Evolutionary conservation across 2,329 filamentous ascomycete species (phyloP).

Genomic region (Colletotrichum tabaci): DNA sequence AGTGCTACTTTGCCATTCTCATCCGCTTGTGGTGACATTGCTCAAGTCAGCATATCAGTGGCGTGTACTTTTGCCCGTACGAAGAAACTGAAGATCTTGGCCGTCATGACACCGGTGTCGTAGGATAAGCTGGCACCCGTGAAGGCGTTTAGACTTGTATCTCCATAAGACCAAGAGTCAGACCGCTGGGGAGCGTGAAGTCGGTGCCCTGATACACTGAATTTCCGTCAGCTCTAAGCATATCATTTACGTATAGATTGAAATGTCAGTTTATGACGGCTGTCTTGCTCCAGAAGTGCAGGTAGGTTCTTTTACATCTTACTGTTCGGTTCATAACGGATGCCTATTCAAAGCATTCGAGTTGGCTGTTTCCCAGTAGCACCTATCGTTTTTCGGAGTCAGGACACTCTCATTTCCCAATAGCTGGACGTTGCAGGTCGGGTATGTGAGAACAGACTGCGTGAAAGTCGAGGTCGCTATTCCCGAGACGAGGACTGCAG

Average conservation of each 20-base stretch:
- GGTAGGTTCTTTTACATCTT: not conserved
- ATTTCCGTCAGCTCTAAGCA: constrained; percentile 1
- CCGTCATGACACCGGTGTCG: constrained; percentile 7
- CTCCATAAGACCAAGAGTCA: constrained; percentile 1
- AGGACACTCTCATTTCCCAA: not conserved
- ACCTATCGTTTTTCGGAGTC: not conserved
- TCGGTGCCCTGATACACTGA: not conserved
- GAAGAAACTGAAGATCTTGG: constrained; percentile 26
- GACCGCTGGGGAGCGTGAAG: constrained; percentile 16
- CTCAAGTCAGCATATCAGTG: constrained; percentile 27
- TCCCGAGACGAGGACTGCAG: constrained; percentile 36
- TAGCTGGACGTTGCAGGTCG: constrained; percentile 1
- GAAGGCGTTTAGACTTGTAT: constrained; percentile 15
- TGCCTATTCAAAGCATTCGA: constrained; percentile 1
- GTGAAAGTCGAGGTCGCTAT: constrained; percentile 42
- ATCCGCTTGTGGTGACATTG: constrained; percentile 9
- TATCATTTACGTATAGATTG: not conserved
- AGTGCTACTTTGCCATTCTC: too few species aligned
- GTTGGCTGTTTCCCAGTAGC: constrained; percentile 27
- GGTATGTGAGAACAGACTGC: constrained; percentile 39
- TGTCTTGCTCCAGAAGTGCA: accelerated
- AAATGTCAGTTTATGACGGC: too few species aligned
- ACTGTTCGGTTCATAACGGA: constrained; percentile 10
- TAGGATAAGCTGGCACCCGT: constrained; percentile 17
- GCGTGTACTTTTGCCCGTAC: constrained; percentile 1